Evolutionary conservation across 306 rosid species (phyloP), one percentile per base, ranked within the genome.

Genomic region (Casuarina glauca): DNA sequence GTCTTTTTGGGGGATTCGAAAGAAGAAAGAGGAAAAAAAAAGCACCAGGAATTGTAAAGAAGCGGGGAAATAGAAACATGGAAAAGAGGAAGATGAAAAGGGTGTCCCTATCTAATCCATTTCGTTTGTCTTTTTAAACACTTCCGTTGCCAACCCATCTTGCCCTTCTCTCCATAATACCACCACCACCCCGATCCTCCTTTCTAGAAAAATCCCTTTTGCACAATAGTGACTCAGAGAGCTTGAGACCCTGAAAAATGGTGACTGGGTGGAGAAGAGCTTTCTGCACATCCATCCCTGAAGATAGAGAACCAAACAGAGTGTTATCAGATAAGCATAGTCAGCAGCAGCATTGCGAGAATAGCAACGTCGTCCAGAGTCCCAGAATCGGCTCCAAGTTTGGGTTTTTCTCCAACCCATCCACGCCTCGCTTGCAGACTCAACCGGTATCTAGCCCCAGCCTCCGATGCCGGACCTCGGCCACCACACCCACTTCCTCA

Each of bases 231-330:
- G 11, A 19, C 13, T 4, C 2, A 39, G 43, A 50, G n/a, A 70
- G 44, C 50, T 57, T 54, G 63, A 75, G 74, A 61, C 39, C 41
- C 76, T 51, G 66, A 86, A 66, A 61, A 57, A 90, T 93, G 97
- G 97, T 93, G 90, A 79, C 89, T 26, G 97, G 98, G 41, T 96
- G 99, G 99, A 91, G 98, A 87, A 86, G 97, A 74, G 98, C 97
- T 2, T 96, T 96, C 44, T 96, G 99, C 79, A 91, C 99, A 44
- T 93, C 97, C 9, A 87, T 90, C 62, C 87, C 93, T 7, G 88
- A 86, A 82, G 94, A 93, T 19, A 85, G 74, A 75, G 87, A 88
- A 26, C 43, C 88, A 35, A 58, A 58, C 49, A 86, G 79, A 63
- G 79, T 75, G 10, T 11, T 73, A 32, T 73, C 84, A 13, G 86